Evolutionary conservation across 1,284 basidiomycete species (phyloP).

Genomic region (Sporisorium iseilematis-ciliati): DNA sequence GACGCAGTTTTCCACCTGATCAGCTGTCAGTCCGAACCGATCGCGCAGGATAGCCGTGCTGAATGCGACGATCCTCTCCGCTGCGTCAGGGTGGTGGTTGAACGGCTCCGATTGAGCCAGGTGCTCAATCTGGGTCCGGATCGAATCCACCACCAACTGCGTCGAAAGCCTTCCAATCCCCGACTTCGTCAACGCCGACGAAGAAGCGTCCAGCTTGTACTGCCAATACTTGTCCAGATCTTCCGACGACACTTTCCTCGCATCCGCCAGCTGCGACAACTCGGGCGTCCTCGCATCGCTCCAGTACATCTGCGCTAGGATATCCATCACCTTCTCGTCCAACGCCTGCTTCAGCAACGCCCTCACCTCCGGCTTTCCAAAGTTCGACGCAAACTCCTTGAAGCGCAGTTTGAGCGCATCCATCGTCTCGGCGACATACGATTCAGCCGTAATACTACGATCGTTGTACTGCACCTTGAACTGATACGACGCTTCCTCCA

Average conservation of each 20-base stretch:
- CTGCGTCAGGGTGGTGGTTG: constrained; percentile 85
- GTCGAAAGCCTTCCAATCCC: constrained; percentile 96
- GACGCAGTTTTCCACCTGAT: constrained; percentile 99
- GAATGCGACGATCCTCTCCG: constrained; percentile 89
- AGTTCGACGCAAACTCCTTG: constrained; percentile 85
- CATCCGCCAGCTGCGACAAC: constrained; percentile 79
- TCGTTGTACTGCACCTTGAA: constrained; percentile 99
- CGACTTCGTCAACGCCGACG: constrained; percentile 91
- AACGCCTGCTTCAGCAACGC: constrained; percentile 89
- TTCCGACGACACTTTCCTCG: constrained; percentile 76
- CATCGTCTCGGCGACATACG: constrained; percentile 96
- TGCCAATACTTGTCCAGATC: constrained; percentile 93
- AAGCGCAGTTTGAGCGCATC: constrained; percentile 91
- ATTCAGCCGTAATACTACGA: constrained; percentile 90
- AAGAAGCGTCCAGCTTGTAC: constrained; percentile 93
- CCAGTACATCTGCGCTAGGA: constrained; percentile 98
- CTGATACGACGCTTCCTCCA: constrained; percentile 96
- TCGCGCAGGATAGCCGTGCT: constrained; percentile 92
- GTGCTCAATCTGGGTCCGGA: constrained; percentile 87
- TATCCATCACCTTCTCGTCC: constrained; percentile 95
- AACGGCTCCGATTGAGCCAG: constrained; percentile 88
- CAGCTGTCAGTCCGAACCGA: constrained; percentile 89
- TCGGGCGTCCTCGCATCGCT: constrained; percentile 84
- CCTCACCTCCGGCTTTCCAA: constrained; percentile 89
- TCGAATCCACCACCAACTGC: constrained; percentile 91